phyloP scores from a whole-genome alignment of 768 basidiomycete genomes.

The Boletellus emodensis region DNA sequence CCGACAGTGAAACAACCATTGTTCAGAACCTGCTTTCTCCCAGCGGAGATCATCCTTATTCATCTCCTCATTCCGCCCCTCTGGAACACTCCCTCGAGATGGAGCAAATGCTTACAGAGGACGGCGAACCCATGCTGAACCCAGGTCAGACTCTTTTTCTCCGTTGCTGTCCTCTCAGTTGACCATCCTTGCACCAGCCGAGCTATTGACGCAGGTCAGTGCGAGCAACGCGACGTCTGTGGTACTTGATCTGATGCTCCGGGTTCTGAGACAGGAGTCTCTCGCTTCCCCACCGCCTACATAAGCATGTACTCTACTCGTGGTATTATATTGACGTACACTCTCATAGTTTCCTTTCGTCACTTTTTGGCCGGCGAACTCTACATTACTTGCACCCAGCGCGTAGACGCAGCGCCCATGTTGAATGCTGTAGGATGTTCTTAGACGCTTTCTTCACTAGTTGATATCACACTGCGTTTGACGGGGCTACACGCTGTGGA shows the following conservation, averaged over 20 bases:
- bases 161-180: background rate
- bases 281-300: conserved; percentile 65
- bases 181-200: conserved; percentile 32
- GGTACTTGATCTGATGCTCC: conserved; percentile 29
- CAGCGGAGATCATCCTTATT: conserved; percentile 22
- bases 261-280: conserved; percentile 46
- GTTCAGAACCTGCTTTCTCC: conserved; percentile 22
- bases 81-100: conserved; percentile 40
- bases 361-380: conserved; percentile 10
- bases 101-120: conserved; percentile 58
- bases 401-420: conserved; percentile 12
- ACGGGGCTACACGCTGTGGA: conserved; percentile 35
- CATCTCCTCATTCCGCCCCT: conserved; percentile 18
- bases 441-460: conserved; percentile 10
- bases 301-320: conserved; percentile 32
- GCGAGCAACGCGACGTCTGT: conserved; percentile 7
- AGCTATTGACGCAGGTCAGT: conserved; percentile 60
- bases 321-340: conserved; percentile 20
- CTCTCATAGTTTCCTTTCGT: conserved; percentile 15
- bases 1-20: conserved; percentile 13
- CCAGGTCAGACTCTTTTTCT: conserved; percentile 47
- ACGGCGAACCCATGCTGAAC: conserved; percentile 64
- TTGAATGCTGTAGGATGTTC: conserved; percentile 12
- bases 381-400: conserved; percentile 24
- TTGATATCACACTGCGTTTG: conserved; percentile 20